Percentiles rank a stretch among this genome's conserved stretches.
These are phyloP conservation scores for Hevea brasiliensis DNA, from an alignment of 345 rosid genomes.

Conservation along the genomic window DNA sequence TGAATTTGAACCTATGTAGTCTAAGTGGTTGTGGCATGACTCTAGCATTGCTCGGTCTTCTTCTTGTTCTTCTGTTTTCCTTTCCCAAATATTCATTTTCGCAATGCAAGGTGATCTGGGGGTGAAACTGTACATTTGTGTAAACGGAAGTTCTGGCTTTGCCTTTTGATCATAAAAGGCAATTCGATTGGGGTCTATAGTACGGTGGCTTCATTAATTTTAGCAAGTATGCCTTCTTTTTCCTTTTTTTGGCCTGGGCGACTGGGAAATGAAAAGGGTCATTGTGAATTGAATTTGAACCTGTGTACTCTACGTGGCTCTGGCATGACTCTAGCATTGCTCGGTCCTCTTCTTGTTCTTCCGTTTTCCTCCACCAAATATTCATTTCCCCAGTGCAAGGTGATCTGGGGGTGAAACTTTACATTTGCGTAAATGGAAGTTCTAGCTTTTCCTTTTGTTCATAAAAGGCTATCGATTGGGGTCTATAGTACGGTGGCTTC, in stretches of 20 bases:
- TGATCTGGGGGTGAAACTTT: background rate
- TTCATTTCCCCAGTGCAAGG: background rate
- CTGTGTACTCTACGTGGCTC: no score
- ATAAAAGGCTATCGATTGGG: background rate
- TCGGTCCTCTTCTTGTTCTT: background rate
- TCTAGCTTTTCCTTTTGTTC: background rate
- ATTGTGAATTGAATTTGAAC: no score
- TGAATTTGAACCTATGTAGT: no score
- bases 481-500: no score
- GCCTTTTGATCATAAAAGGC: background rate
- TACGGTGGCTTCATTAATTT: background rate
- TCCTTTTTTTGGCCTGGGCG: background rate
- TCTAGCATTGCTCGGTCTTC: no score
- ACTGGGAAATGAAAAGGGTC: no score
- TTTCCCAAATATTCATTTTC: background rate
- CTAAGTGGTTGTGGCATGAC: no score
- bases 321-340: no score
- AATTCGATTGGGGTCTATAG: background rate
- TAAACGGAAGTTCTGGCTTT: background rate
- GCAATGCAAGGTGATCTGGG: background rate
- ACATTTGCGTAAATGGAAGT: background rate
- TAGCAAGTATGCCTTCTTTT: conserved; percentile 51
- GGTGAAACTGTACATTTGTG: background rate
- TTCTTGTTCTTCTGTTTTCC: background rate
- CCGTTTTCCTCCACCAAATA: no score